Conservation (phyloP, 352 stramenopile species). For the Phytophthora palmivora region DNA sequence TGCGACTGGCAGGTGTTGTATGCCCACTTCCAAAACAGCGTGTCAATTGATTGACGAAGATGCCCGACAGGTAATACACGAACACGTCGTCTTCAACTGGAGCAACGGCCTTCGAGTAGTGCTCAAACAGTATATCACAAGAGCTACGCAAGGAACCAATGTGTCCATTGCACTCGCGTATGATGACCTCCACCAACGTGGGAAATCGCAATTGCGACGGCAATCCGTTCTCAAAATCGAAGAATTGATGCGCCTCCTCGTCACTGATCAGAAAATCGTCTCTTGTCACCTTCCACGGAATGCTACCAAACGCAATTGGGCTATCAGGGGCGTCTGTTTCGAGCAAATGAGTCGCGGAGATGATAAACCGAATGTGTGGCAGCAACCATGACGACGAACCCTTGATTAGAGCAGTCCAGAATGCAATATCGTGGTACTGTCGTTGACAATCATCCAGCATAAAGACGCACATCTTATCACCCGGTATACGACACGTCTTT, state of each 20-base stretch:
- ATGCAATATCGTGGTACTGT: slow-evolving; percentile 13
- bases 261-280: slow-evolving; percentile 27
- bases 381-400: slow-evolving; percentile 8
- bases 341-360: slow-evolving; percentile 16
- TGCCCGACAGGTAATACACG: no score
- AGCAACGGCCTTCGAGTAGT: no score
- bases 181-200: slow-evolving; percentile 19
- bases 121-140: no score
- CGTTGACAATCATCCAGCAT: slow-evolving; percentile 23
- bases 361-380: slow-evolving; percentile 12
- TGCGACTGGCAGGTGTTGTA: no score
- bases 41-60: no score
- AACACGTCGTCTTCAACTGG: no score
- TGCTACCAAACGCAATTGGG: slow-evolving; percentile 6
- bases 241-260: slow-evolving; percentile 9
- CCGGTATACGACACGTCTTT: not conserved
- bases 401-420: slow-evolving; percentile 16
- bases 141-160: slow-evolving; percentile 1
- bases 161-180: slow-evolving; percentile 29
- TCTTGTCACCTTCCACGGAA: slow-evolving; percentile 20
- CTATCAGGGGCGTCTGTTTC: slow-evolving; percentile 1
- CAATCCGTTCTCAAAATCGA: slow-evolving; percentile 16
- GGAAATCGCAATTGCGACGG: not conserved
- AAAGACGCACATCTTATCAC: slow-evolving; percentile 3
- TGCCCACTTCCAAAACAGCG: no score